Evolutionary conservation across 371 early-diverging fungal species (phyloP), one percentile per base, ranked within the genome.

Genomic region (Encephalitozoon romaleae): DNA sequence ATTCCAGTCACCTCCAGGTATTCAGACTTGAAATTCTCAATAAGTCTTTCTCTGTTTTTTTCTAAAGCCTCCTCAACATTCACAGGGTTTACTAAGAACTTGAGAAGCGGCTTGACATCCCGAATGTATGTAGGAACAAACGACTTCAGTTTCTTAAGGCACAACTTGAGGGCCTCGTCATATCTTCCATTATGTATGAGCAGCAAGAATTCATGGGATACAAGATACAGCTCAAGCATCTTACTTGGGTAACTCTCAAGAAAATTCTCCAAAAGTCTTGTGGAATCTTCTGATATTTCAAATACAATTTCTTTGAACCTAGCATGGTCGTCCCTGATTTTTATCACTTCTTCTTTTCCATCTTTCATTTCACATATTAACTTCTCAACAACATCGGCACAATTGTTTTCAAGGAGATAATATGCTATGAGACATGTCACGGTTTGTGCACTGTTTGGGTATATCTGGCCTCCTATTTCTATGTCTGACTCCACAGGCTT

Each of bases 341-440:
- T 59, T 12, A 34, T 34, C 21, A 59, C 6, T 21, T n/a, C 59
- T 2, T 59, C 59, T 34, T 59, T 59, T 34, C 38, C 59, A 18
- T 59, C 59, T 4, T 59, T 30, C 18, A 34, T 28, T 21, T 59
- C 59, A 5, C 30, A 59, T 59, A 59, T 59, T 11, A 67, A 21
- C 15, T 6, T 30, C 4, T 67, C 67, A 45, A 67, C 39, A 45
- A 67, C 45, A 30, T 67, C 67, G 18, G 12, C 47, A 67, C 34
- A 41, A 30, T 42, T 21, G 42, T 67, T 67, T 42, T 67, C 67
- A 45, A 67, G 47, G 28, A 67, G 45, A 43, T 67, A 49, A 43
- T 39, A 49, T 23, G 21, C 67, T 21, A 67, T 28, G 4, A 67
- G 18, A 23, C 6, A 23, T 18, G 28, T 45, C 3, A 41, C 38